Percentiles rank a stretch among this genome's conserved stretches.
Conservation (phyloP, 352 stramenopile species). For the Phytopythium vexans region DNA sequence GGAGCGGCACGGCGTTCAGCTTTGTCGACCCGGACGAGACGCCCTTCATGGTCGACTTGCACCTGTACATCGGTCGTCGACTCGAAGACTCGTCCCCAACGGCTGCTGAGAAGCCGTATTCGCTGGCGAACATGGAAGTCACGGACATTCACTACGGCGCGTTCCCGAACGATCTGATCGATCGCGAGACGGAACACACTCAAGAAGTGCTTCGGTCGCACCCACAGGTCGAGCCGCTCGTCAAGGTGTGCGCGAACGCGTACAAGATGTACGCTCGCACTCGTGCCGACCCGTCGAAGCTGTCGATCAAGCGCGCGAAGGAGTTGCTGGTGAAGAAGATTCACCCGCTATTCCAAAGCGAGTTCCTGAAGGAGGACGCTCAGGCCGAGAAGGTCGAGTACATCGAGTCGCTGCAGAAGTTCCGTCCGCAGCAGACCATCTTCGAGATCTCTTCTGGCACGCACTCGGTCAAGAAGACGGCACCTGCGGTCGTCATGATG, state of each 20-base stretch:
- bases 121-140: conserved; percentile 92
- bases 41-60: conserved; percentile 98
- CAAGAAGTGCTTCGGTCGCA: conserved; percentile 85
- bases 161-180: conserved; percentile 95
- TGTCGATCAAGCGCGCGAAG: conserved; percentile 94
- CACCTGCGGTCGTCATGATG: conserved; percentile 82
- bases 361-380: conserved; percentile 81
- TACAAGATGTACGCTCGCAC: conserved; percentile 98
- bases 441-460: conserved; percentile 93
- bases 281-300: conserved; percentile 93
- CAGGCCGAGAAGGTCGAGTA: conserved; percentile 88
- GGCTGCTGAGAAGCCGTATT: conserved; percentile 75
- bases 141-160: conserved; percentile 97
- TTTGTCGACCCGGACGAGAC: conserved; percentile 98
- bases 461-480: conserved; percentile 77
- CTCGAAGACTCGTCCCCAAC: conserved; percentile 69
- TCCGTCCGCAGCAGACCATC: conserved; percentile 94
- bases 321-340: conserved; percentile 88
- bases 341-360: conserved; percentile 90
- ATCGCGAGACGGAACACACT: conserved; percentile 95
- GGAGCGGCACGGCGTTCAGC: conserved; percentile 94
- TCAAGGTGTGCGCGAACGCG: conserved; percentile 94
- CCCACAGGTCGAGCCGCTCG: conserved; percentile 65
- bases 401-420: conserved; percentile 89
- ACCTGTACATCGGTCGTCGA: conserved; percentile 93